These are phyloP conservation scores for Ammopiptanthus mongolicus DNA, from an alignment of 306 rosid species.

Conservation along the genomic window DNA sequence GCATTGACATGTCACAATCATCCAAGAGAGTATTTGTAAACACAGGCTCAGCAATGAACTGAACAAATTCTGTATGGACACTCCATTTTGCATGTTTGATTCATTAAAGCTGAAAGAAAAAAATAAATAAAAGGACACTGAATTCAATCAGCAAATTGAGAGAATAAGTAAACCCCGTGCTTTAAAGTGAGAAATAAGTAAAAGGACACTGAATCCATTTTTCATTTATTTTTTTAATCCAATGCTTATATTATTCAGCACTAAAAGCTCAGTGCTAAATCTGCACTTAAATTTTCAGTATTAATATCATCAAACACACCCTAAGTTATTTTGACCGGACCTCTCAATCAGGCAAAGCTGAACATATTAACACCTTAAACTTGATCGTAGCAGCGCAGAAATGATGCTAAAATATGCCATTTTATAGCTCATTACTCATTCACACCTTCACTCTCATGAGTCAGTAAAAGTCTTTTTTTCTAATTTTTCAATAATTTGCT, in stretches of 20 bases:
- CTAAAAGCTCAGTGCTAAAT: background rate
- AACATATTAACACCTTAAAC: background rate
- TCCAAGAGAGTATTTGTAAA: background rate
- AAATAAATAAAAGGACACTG: background rate
- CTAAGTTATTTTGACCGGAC: background rate
- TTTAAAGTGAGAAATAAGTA: background rate
- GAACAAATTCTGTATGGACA: background rate
- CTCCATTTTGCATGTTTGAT: background rate
- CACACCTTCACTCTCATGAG: background rate
- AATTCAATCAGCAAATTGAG: conserved; percentile 1
- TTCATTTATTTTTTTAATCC: background rate
- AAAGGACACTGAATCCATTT: too few relatives aligned
- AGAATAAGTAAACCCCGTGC: background rate
- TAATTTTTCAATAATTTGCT: background rate
- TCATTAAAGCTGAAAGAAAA: background rate
- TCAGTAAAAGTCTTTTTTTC: background rate
- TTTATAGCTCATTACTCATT: background rate
- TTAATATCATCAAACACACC: background rate
- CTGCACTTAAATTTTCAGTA: background rate
- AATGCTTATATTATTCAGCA: background rate
- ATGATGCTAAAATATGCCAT: background rate
- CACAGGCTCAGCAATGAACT: background rate
- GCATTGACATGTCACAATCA: background rate
- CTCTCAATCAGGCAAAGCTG: background rate
- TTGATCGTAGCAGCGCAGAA: background rate